Base-by-base conservation (phyloP, 805 yeast species). In the Ogataea nitratoaversa region DNA sequence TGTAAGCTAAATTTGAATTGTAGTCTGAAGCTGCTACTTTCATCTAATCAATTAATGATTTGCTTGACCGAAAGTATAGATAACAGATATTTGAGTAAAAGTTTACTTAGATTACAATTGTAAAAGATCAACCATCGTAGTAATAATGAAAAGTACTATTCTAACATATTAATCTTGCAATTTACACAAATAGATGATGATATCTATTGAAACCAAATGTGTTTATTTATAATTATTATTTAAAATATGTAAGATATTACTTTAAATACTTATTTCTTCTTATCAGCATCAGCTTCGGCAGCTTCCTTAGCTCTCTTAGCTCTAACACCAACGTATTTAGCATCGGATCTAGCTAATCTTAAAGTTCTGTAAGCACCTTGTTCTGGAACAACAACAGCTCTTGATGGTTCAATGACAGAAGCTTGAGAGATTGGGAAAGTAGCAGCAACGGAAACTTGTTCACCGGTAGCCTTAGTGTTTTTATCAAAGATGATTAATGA, bases 271-370 rank as follows among this genome's bases (percentile, higher is more conserved):
- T 86, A 88, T 83, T 88, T 88, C 90, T 90, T 90, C 91, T 90
- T 90, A 67, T 89, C 96, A 76, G 95, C 95, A 79, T 90, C 99
- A 71, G 97, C 98, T 78, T 88, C 98, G 71, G 96, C 97, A 79
- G 79, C 80, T 60, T 90, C 97, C 68, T 71, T 81, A 66, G 95
- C 95, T 78, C 96, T 85, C 95, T 91, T 93, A 70, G 82, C 98
- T 77, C 95, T 89, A 76, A 79, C 77, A 80, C 99, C 99, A 71
- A 72, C 78, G 84, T 78, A 84, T 74, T 79, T 88, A 82, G 91
- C 88, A 63, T 85, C 86, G 60, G 95, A 82, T 80, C 93, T 86
- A 56, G 98, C 98, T 65, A 77, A 72, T 77, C 98, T 87, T 70
- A 93, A 85, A 64, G 97, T 89, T 72, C 83, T 79, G 95, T 65